phyloP scores from a whole-genome alignment of 164 flowering plant genomes.

The Berberis vulgaris region DNA sequence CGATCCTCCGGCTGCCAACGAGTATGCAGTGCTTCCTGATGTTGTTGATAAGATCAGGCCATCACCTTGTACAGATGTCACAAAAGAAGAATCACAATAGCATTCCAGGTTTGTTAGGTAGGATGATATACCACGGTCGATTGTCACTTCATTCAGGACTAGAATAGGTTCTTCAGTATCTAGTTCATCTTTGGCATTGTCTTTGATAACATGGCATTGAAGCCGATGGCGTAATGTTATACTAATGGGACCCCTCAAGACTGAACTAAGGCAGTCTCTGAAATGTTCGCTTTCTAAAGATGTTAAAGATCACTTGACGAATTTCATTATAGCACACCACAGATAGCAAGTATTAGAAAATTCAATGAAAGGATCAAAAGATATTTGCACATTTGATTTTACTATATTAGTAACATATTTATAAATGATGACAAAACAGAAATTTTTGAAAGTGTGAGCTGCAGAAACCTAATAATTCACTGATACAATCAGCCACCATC shows the following conservation, averaged over 20 bases:
- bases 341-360: neutral
- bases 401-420: too few relatives aligned
- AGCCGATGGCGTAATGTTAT: slow-evolving; percentile 88
- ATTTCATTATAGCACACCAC: neutral
- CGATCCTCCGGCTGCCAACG: slow-evolving; percentile 98
- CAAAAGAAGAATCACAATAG: slow-evolving; percentile 84
- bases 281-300: slow-evolving; percentile 76
- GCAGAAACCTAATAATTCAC: too few relatives aligned
- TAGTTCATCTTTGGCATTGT: slow-evolving; percentile 64
- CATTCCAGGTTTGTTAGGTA: slow-evolving; percentile 89
- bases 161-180: slow-evolving; percentile 81
- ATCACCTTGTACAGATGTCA: slow-evolving; percentile 95
- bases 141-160: slow-evolving; percentile 93
- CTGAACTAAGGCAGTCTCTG: slow-evolving; percentile 58
- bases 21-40: slow-evolving; percentile 98
- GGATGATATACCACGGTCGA: slow-evolving; percentile 95
- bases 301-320: slow-evolving; percentile 35
- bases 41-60: slow-evolving; percentile 92
- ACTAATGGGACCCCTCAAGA: slow-evolving; percentile 80
- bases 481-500: too few relatives aligned
- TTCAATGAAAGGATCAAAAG: too few relatives aligned
- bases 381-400: too few relatives aligned
- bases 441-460: too few relatives aligned
- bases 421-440: too few relatives aligned
- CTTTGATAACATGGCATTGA: slow-evolving; percentile 78